Evolutionary conservation across 2,329 filamentous ascomycete genomes (phyloP).

Genomic region (Atkinsonella hypoxylon): DNA sequence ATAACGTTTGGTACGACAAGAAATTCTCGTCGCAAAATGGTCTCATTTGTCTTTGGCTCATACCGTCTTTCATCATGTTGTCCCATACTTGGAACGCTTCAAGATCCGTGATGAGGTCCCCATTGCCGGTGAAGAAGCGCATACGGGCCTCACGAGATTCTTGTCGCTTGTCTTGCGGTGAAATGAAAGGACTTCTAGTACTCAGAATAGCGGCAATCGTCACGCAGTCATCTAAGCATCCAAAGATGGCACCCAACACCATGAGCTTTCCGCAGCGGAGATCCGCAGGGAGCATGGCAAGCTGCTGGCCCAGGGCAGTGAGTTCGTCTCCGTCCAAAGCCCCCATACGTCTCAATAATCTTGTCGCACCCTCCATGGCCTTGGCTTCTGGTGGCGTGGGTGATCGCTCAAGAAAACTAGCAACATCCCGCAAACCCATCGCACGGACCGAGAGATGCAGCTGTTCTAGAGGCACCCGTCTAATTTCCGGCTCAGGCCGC

Average conservation of each 20-base stretch:
- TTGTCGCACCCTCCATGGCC: constrained; percentile 77
- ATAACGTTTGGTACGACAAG: constrained; percentile 69
- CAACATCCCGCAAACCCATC: constrained; percentile 81
- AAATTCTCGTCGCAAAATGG: constrained; percentile 79
- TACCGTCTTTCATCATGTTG: constrained; percentile 45
- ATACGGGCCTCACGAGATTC: constrained; percentile 66
- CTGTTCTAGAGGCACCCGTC: constrained; percentile 85
- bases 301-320: constrained; percentile 80
- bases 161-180: constrained; percentile 71
- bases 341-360: constrained; percentile 71
- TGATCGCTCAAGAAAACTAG: constrained; percentile 69
- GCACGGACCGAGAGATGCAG: constrained; percentile 88
- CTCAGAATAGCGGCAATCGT: constrained; percentile 90
- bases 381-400: constrained; percentile 78
- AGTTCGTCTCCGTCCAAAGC: constrained; percentile 77
- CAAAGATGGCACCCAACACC: constrained; percentile 89
- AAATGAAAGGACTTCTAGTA: constrained; percentile 74
- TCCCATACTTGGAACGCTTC: constrained; percentile 76
- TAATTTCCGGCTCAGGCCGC: constrained; percentile 85
- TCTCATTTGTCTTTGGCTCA: constrained; percentile 51
- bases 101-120: constrained; percentile 81
- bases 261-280: constrained; percentile 88
- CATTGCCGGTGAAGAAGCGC: constrained; percentile 64
- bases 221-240: constrained; percentile 77
- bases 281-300: constrained; percentile 92